A percentile compares a stretch with the other conserved stretches of the same genome.
phyloP scores from a whole-genome alignment of 2,329 filamentous ascomycete genomes.

The Clarireedia monteithiana region DNA sequence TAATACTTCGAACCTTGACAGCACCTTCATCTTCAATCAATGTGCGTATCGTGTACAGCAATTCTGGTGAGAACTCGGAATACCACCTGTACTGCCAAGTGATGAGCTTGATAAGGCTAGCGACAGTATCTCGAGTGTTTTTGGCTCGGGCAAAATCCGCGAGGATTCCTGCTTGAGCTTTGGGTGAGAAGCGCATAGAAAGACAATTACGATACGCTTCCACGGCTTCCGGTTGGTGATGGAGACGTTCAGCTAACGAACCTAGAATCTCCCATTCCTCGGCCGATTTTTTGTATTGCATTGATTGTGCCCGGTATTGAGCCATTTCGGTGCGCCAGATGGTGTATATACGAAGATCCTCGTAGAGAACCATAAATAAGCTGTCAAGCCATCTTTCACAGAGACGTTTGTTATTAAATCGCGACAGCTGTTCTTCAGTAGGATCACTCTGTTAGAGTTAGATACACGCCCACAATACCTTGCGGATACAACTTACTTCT shows the following conservation, averaged over 20 bases:
- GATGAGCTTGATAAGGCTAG: slow-evolving; percentile 80
- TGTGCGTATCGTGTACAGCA: slow-evolving; percentile 80
- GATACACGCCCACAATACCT: slow-evolving; percentile 18
- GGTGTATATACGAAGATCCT: slow-evolving; percentile 95
- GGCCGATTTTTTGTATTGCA: slow-evolving; percentile 93
- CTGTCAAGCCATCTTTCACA: slow-evolving; percentile 98
- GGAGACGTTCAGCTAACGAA: slow-evolving; percentile 82
- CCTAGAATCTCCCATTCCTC: slow-evolving; percentile 98
- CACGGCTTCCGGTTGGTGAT: slow-evolving; percentile 83
- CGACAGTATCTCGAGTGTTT: slow-evolving; percentile 73
- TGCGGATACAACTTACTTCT: slow-evolving; percentile 42
- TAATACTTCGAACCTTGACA: slow-evolving; percentile 93
- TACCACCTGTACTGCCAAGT: slow-evolving; percentile 99
- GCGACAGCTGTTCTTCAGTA: slow-evolving; percentile 68
- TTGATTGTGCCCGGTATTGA: slow-evolving; percentile 85
- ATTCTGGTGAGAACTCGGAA: slow-evolving; percentile 92
- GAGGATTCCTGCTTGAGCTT: slow-evolving; percentile 80
- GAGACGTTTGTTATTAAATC: slow-evolving; percentile 93
- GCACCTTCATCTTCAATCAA: slow-evolving; percentile 97
- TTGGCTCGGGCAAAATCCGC: slow-evolving; percentile 69
- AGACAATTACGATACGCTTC: slow-evolving; percentile 91
- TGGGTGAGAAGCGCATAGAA: slow-evolving; percentile 82
- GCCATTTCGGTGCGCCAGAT: slow-evolving; percentile 99
- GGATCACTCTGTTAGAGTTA: slow-evolving; percentile 44
- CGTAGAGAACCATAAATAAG: slow-evolving; percentile 98